Percentiles rank a stretch among this genome's conserved stretches.
Conservation (phyloP, 2,329 filamentous ascomycete genomes). For the Neopestalotiopsis sp. region DNA sequence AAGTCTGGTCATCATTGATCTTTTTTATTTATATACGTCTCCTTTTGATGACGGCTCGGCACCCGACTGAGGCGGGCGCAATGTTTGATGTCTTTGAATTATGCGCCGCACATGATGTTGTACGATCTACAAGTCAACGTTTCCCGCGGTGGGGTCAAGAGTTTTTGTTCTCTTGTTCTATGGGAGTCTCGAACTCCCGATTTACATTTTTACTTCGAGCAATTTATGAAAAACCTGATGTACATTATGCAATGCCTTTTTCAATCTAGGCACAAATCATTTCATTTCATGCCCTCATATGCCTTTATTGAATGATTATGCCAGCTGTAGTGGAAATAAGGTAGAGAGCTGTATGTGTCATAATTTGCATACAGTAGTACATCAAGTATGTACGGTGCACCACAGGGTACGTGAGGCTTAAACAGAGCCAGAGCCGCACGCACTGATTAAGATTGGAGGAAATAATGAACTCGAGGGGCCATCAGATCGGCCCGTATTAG, state of each 20-base stretch:
- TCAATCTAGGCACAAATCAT: not conserved
- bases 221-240: not conserved
- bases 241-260: not conserved
- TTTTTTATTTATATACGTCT: no score
- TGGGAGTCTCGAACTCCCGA: not conserved
- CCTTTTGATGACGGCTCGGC: no score
- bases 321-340: not conserved
- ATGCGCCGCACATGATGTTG: not conserved
- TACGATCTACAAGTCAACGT: not conserved
- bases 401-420: not conserved
- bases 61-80: no score
- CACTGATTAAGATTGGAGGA: not conserved
- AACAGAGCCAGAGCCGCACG: not conserved
- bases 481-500: conserved; percentile 1
- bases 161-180: not conserved
- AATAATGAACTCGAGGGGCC: not conserved
- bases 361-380: not conserved
- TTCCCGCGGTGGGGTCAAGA: not conserved
- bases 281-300: not conserved
- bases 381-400: not conserved
- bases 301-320: no score
- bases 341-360: not conserved
- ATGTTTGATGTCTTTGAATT: no score
- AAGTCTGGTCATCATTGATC: not conserved
- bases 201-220: not conserved